Evolutionary conservation across 2,329 filamentous ascomycete genomes (phyloP).

Genomic region (Nigrospora oryzae): DNA sequence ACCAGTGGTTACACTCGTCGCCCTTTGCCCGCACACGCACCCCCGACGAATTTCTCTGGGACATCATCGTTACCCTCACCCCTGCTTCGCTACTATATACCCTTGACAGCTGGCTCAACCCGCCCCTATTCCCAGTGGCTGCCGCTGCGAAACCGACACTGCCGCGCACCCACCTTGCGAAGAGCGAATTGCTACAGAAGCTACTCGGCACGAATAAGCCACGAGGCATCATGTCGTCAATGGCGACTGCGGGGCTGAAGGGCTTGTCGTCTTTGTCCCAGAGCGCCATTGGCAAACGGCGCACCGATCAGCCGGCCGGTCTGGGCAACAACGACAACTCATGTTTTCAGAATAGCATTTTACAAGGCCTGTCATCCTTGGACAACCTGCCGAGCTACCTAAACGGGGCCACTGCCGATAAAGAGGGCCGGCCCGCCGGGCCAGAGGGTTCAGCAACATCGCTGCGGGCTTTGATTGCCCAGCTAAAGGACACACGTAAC

Average conservation of each 20-base stretch:
- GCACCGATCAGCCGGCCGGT: slow-evolving; percentile 48
- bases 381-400: slow-evolving; percentile 62
- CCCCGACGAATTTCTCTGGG: slow-evolving; percentile 45
- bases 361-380: slow-evolving; percentile 76
- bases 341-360: slow-evolving; percentile 94
- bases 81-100: slow-evolving; percentile 50
- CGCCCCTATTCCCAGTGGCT: slow-evolving; percentile 30
- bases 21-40: slow-evolving; percentile 22
- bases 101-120: slow-evolving; percentile 46
- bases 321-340: slow-evolving; percentile 91
- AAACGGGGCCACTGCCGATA: slow-evolving; percentile 1
- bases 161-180: slow-evolving; percentile 42
- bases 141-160: slow-evolving; percentile 23
- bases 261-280: slow-evolving; percentile 45
- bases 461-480: slow-evolving; percentile 58
- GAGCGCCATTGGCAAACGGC: slow-evolving; percentile 28
- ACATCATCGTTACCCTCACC: slow-evolving; percentile 45
- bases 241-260: slow-evolving; percentile 49
- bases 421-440: slow-evolving; percentile 16
- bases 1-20: slow-evolving; percentile 22
- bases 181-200: slow-evolving; percentile 56
- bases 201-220: slow-evolving; percentile 51
- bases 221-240: slow-evolving; percentile 45
- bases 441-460: slow-evolving; percentile 31
- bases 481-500: slow-evolving; percentile 61